Conservation (phyloP, 1,284 basidiomycete genomes). For the Boletellus deceptivus region DNA sequence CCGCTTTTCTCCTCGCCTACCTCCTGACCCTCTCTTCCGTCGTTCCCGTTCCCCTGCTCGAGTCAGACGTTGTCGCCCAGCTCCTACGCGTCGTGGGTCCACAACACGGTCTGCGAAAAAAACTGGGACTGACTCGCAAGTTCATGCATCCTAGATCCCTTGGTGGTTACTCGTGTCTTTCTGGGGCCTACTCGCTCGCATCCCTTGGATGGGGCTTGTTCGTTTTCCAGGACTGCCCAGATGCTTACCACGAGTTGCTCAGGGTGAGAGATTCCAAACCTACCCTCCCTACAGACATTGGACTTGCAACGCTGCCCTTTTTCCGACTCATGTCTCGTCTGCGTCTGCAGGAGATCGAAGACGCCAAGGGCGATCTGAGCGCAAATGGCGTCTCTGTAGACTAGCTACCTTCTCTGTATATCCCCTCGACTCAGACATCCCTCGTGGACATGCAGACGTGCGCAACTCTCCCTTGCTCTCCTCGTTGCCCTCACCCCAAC, state of each 20-base stretch:
- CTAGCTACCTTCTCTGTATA: slow-evolving; percentile 28
- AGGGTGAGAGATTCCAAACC: slow-evolving; percentile 37
- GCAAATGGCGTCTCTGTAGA: slow-evolving; percentile 67
- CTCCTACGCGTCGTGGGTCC: slow-evolving; percentile 51
- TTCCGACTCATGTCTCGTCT: background rate
- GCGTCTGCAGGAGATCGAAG: slow-evolving; percentile 55
- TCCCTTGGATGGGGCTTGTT: slow-evolving; percentile 71
- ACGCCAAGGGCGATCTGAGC: slow-evolving; percentile 70
- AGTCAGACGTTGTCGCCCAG: slow-evolving; percentile 41
- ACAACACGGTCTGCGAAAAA: too few relatives aligned
- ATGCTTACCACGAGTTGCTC: slow-evolving; percentile 71
- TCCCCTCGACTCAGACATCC: too few relatives aligned
- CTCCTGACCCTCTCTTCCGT: slow-evolving; percentile 42
- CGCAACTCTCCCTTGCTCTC: too few relatives aligned
- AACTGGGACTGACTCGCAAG: background rate
- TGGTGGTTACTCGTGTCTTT: slow-evolving; percentile 78
- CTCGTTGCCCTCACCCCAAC: too few relatives aligned
- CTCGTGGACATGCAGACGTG: too few relatives aligned
- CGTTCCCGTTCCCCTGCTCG: slow-evolving; percentile 57
- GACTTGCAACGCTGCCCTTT: too few relatives aligned
- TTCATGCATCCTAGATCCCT: slow-evolving; percentile 43
- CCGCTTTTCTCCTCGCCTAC: slow-evolving; percentile 14
- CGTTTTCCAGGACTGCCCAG: slow-evolving; percentile 71
- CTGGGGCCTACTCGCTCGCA: slow-evolving; percentile 70
- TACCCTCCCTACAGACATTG: too few relatives aligned